Conservation (phyloP, 2,329 filamentous ascomycete species). For the Aureobasidium sp. region DNA sequence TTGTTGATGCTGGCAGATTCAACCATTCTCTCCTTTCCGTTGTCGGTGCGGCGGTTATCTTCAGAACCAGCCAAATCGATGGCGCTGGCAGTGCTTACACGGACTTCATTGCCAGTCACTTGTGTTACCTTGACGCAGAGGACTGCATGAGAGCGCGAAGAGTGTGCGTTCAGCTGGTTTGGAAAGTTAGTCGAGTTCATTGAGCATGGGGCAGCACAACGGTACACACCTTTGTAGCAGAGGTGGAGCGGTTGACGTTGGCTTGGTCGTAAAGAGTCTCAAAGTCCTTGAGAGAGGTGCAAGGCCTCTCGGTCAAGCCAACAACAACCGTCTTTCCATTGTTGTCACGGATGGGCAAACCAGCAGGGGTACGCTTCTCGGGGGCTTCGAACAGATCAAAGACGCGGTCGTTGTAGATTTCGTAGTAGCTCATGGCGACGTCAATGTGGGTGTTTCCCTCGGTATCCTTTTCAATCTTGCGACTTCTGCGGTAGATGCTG, state of each 20-base stretch:
- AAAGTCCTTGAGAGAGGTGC: constrained; percentile 81
- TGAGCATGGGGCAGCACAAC: neutral
- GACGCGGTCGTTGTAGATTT: constrained; percentile 95
- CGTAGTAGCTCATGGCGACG: constrained; percentile 82
- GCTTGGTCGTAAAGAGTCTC: constrained; percentile 85
- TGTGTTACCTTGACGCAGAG: constrained; percentile 84
- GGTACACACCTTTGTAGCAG: constrained; percentile 63
- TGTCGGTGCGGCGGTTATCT: constrained; percentile 89
- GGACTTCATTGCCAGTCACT: constrained; percentile 58
- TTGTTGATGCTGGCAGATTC: constrained; percentile 98
- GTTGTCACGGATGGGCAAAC: constrained; percentile 76
- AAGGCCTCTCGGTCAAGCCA: constrained; percentile 74
- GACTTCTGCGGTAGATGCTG: constrained; percentile 74
- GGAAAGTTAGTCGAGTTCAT: neutral
- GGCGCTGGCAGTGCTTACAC: constrained; percentile 78
- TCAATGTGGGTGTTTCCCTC: constrained; percentile 62
- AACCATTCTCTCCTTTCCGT: constrained; percentile 84
- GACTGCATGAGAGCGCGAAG: constrained; percentile 82
- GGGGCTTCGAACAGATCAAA: constrained; percentile 83
- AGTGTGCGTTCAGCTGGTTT: constrained; percentile 71
- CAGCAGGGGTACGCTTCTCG: constrained; percentile 76
- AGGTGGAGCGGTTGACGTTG: constrained; percentile 83
- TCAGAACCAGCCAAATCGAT: constrained; percentile 95
- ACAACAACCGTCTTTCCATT: constrained; percentile 82
- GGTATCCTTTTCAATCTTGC: constrained; percentile 77